A percentile compares a stretch with the other conserved stretches of the same genome.
phyloP scores from a whole-genome alignment of 2,329 filamentous ascomycete genomes.

The Curvularia verruculosa region DNA sequence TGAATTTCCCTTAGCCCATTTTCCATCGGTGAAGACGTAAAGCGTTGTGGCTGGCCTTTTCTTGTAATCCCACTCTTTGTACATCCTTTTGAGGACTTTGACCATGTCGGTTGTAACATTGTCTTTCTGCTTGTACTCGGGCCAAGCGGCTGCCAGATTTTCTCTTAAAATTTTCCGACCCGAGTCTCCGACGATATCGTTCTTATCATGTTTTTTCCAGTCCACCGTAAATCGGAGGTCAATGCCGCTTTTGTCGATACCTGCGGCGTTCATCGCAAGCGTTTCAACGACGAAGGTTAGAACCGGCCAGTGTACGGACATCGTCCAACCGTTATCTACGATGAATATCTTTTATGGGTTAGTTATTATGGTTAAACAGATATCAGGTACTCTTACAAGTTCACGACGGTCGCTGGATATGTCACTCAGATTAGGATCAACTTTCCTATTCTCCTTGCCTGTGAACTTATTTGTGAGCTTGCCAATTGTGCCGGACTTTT shows the following conservation, averaged over 20 bases:
- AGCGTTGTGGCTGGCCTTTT: background rate
- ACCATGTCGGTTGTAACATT: background rate
- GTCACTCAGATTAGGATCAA: background rate
- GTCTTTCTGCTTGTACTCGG: background rate
- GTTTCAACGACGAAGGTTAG: slow-evolving; percentile 24
- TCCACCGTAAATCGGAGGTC: slow-evolving; percentile 24
- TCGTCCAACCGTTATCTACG: background rate
- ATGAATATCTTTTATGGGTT: background rate
- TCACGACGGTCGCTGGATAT: background rate
- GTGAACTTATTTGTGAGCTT: background rate
- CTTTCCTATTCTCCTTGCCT: background rate
- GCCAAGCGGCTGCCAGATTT: background rate
- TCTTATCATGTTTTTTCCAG: background rate
- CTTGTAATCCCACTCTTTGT: background rate
- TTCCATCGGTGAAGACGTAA: background rate
- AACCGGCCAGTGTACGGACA: slow-evolving; percentile 19
- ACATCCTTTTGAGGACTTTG: background rate
- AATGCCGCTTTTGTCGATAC: slow-evolving; percentile 23
- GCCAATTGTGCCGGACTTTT: background rate
- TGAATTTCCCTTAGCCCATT: background rate
- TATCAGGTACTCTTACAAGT: background rate
- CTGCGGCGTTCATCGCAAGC: slow-evolving; percentile 19
- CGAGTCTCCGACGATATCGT: background rate
- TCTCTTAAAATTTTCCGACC: background rate
- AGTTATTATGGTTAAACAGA: background rate